Evolutionary conservation across 768 basidiomycete genomes (phyloP).

Genomic region (Hemileccinum impolitum): DNA sequence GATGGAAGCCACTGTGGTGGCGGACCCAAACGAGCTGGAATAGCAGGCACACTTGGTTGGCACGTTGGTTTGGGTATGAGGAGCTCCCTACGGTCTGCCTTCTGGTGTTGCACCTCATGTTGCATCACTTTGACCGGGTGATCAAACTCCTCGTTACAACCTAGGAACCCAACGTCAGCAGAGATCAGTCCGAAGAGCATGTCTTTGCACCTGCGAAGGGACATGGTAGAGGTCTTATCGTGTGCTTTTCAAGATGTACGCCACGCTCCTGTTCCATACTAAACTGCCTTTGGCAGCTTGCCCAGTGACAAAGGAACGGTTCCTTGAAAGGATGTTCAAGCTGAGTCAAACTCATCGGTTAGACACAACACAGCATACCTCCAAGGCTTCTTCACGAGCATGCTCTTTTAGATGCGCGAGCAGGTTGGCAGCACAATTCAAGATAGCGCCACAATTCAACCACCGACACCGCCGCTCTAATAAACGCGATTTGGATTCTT

Average conservation of each 20-base stretch:
- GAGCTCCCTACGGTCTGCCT: constrained; percentile 12
- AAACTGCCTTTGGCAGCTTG: constrained; percentile 48
- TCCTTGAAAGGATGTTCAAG: constrained; percentile 25
- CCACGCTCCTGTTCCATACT: constrained; percentile 33
- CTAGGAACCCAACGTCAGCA: constrained; percentile 35
- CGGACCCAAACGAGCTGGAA: constrained; percentile 32
- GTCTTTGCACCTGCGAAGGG: constrained; percentile 41
- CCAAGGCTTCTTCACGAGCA: constrained; percentile 28
- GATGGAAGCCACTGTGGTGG: constrained; percentile 47
- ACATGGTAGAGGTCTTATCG: constrained; percentile 28
- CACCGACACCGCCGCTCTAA: constrained; percentile 53
- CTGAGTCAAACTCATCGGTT: not conserved
- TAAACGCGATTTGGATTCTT: constrained; percentile 47
- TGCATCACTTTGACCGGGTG: constrained; percentile 48
- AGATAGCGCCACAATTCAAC: constrained; percentile 50
- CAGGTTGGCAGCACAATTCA: constrained; percentile 53
- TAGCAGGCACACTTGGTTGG: constrained; percentile 32
- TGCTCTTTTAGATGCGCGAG: constrained; percentile 47
- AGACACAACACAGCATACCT: constrained; percentile 21
- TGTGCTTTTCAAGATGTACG: constrained; percentile 54
- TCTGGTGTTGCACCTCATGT: constrained; percentile 40
- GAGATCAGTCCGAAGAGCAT: not conserved
- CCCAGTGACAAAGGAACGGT: constrained; percentile 54
- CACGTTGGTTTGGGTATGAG: constrained; percentile 28
- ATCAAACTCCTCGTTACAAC: constrained; percentile 49